These are phyloP conservation scores for Akanthomyces muscarius DNA, from an alignment of 2,329 filamentous ascomycete species.

Conservation along the genomic window DNA sequence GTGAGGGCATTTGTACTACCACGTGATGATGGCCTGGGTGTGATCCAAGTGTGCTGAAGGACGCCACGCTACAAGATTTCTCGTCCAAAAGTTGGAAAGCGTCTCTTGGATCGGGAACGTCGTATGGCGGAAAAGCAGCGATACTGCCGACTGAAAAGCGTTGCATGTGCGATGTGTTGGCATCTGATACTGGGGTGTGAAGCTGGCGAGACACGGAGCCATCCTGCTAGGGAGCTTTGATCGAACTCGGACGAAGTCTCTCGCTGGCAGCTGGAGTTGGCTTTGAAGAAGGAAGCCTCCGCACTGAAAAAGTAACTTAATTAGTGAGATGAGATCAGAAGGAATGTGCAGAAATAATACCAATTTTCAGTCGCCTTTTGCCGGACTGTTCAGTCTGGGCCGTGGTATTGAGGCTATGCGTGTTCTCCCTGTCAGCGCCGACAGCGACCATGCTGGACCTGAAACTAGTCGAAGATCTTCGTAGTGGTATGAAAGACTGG, in stretches of 20 bases:
- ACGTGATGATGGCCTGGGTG: slow-evolving; percentile 19
- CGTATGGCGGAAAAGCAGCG: not conserved
- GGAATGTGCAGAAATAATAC: not conserved
- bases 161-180: not conserved
- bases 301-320: not conserved
- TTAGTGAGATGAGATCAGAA: not conserved
- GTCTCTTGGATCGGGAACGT: not conserved
- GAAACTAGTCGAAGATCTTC: not conserved
- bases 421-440: not conserved
- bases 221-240: slow-evolving; percentile 15
- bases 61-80: slow-evolving; percentile 9
- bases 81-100: not conserved
- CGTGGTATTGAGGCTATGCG: not conserved
- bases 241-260: not conserved
- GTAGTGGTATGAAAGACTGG: not conserved
- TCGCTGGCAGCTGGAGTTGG: not conserved
- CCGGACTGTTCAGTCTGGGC: not conserved
- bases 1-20: slow-evolving; percentile 12
- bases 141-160: not conserved
- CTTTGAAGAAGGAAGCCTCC: not conserved
- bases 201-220: slow-evolving; percentile 14
- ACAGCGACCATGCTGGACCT: not conserved
- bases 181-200: not conserved
- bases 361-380: not conserved
- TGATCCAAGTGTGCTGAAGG: slow-evolving; percentile 9